Conservation (phyloP, 805 yeast genomes). For the Isabelozyma rhagii region DNA sequence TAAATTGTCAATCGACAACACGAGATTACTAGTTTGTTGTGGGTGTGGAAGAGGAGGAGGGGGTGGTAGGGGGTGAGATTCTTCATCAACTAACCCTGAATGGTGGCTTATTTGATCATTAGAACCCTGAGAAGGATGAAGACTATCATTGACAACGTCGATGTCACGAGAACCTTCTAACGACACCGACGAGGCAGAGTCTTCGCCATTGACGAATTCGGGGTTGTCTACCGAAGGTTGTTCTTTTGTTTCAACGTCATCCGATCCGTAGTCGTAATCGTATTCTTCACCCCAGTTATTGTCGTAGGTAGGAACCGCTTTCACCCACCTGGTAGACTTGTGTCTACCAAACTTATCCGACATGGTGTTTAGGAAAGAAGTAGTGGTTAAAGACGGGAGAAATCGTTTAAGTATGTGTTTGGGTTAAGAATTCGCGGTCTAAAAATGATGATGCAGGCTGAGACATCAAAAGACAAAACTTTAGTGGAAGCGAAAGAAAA, state of each 20-base stretch:
- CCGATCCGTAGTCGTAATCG: conserved; percentile 7
- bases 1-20: conserved; percentile 33
- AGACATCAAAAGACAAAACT: background rate
- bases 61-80: background rate
- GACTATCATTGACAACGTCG: background rate
- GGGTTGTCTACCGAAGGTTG: background rate
- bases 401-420: background rate
- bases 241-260: background rate
- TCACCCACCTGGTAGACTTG: conserved; percentile 42
- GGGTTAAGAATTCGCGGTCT: background rate
- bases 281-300: conserved; percentile 41
- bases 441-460: background rate
- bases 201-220: background rate
- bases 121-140: background rate
- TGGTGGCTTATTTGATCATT: background rate
- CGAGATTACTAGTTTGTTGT: conserved; percentile 14
- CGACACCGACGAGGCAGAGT: background rate
- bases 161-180: background rate
- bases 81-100: background rate
- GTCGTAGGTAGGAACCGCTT: conserved; percentile 40
- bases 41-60: background rate
- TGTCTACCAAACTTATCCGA: conserved; percentile 40
- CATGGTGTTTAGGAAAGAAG: conserved; percentile 10
- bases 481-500: too few species aligned
- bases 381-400: background rate